phyloP scores from a whole-genome alignment of 2,329 filamentous ascomycete genomes.

The Bipolaris victoriae region DNA sequence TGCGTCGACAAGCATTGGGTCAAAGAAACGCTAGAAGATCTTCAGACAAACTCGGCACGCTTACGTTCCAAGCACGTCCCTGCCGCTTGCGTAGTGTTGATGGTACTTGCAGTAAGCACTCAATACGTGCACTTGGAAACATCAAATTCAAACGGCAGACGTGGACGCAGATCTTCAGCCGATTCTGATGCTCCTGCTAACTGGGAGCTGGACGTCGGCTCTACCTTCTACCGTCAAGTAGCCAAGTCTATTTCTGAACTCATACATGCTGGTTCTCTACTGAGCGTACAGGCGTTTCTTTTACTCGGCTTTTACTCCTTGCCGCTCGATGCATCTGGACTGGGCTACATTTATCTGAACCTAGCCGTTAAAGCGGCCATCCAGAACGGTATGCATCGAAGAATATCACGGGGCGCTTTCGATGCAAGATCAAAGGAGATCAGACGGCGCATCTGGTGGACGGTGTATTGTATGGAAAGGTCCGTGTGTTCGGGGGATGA shows the following conservation, averaged over 20 bases:
- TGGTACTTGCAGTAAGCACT: slow-evolving; percentile 53
- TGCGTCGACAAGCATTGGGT: slow-evolving; percentile 54
- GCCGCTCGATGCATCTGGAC: slow-evolving; percentile 62
- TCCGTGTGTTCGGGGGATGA: not conserved
- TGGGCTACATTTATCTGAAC: slow-evolving; percentile 64
- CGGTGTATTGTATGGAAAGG: slow-evolving; percentile 24
- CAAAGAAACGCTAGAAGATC: slow-evolving; percentile 47
- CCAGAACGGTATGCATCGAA: slow-evolving; percentile 66
- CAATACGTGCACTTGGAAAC: slow-evolving; percentile 43
- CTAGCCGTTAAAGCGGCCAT: slow-evolving; percentile 64
- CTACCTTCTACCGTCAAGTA: slow-evolving; percentile 58
- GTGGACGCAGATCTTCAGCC: not conserved
- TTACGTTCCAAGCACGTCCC: slow-evolving; percentile 14
- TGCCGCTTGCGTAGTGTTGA: slow-evolving; percentile 48
- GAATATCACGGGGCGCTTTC: slow-evolving; percentile 18
- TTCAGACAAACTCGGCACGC: slow-evolving; percentile 5
- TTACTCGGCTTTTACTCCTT: slow-evolving; percentile 63
- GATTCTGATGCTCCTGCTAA: slow-evolving; percentile 2
- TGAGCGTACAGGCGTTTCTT: slow-evolving; percentile 64
- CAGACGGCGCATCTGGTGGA: slow-evolving; percentile 24
- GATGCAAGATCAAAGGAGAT: slow-evolving; percentile 15
- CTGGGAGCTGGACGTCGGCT: slow-evolving; percentile 18
- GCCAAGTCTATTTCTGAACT: slow-evolving; percentile 62
- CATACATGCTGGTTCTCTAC: slow-evolving; percentile 62
- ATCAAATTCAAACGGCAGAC: slow-evolving; percentile 3